These are phyloP conservation scores for Apiosordaria backusii DNA, from an alignment of 495 filamentous ascomycete genomes.

Conservation along the genomic window DNA sequence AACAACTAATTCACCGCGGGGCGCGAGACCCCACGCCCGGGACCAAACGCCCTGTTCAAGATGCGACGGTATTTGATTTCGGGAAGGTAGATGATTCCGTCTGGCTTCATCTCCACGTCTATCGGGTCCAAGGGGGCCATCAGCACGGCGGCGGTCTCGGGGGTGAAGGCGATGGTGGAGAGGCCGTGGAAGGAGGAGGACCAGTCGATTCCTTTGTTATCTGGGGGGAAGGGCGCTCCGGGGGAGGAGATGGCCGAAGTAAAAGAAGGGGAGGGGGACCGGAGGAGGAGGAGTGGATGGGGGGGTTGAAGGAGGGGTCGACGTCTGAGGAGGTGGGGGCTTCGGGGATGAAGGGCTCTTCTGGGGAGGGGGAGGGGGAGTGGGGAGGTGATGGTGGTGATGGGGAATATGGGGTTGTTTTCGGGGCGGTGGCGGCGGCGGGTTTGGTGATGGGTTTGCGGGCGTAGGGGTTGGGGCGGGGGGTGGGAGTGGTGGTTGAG, in stretches of 20 bases:
- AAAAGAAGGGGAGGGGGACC: constrained; percentile 11
- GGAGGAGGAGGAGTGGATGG: constrained; percentile 20
- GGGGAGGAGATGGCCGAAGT: constrained; percentile 20
- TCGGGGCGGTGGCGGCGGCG: background rate
- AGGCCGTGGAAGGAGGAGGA: constrained; percentile 88
- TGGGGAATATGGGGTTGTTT: background rate
- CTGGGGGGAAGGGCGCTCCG: constrained; percentile 43
- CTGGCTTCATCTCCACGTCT: constrained; percentile 94
- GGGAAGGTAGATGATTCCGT: constrained; percentile 93
- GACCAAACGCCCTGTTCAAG: constrained; percentile 86
- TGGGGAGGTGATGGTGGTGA: background rate
- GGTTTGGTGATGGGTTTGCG: constrained; percentile 7
- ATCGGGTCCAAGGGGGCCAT: constrained; percentile 61
- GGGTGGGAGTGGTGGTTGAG: constrained; percentile 2
- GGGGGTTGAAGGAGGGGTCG: constrained; percentile 23
- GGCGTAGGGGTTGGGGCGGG: constrained; percentile 8
- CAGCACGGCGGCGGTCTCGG: constrained; percentile 70
- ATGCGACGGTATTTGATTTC: constrained; percentile 98
- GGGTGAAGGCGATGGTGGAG: constrained; percentile 66
- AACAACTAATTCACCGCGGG: constrained; percentile 85
- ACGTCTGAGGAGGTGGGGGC: constrained; percentile 32
- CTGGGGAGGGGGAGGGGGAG: background rate
- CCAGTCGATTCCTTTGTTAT: constrained; percentile 72
- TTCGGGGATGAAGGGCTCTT: constrained; percentile 26
- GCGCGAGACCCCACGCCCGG: constrained; percentile 95